Percentiles rank a stretch among this genome's conserved stretches.
Conservation (phyloP, 352 stramenopile genomes). For the Peronospora belbahrii region DNA sequence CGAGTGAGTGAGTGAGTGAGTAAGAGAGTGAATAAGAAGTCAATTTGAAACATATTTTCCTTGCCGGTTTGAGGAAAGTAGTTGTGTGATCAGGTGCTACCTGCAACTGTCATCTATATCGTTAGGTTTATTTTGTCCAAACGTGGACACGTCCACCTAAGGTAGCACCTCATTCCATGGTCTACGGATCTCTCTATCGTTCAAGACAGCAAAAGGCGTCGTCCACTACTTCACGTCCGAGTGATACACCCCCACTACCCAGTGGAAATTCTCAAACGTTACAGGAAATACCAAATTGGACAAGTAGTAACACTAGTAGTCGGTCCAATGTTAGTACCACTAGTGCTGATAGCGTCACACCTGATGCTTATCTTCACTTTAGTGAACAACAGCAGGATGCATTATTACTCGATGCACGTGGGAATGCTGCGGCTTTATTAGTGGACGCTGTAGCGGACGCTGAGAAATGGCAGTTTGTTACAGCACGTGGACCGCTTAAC, state of each 20-base stretch:
- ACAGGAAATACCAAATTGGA: conserved; percentile 14
- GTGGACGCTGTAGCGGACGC: conserved; percentile 51
- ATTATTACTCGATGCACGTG: conserved; percentile 39
- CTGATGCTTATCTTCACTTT: conserved; percentile 50
- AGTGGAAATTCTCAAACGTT: conserved; percentile 8
- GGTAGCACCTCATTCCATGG: conserved; percentile 22
- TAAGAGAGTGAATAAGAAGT: no score
- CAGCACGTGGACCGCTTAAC: conserved; percentile 26
- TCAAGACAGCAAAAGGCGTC: conserved; percentile 19
- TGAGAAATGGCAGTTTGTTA: conserved; percentile 62
- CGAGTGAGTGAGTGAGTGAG: no score
- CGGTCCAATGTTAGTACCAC: conserved; percentile 11
- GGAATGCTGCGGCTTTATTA: conserved; percentile 46
- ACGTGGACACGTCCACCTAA: conserved; percentile 21
- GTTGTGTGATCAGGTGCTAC: neutral
- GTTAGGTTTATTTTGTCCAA: conserved; percentile 15
- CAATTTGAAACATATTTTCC: no score
- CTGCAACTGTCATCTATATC: conserved; percentile 3
- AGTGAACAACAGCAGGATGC: conserved; percentile 40
- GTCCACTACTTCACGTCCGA: conserved; percentile 14
- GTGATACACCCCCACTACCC: conserved; percentile 11
- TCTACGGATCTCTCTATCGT: conserved; percentile 31
- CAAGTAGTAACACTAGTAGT: conserved; percentile 15
- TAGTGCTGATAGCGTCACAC: conserved; percentile 5
- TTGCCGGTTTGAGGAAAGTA: neutral